Conservation (phyloP, 1,139 yeast genomes). For the Maudiozyma humilis region DNA sequence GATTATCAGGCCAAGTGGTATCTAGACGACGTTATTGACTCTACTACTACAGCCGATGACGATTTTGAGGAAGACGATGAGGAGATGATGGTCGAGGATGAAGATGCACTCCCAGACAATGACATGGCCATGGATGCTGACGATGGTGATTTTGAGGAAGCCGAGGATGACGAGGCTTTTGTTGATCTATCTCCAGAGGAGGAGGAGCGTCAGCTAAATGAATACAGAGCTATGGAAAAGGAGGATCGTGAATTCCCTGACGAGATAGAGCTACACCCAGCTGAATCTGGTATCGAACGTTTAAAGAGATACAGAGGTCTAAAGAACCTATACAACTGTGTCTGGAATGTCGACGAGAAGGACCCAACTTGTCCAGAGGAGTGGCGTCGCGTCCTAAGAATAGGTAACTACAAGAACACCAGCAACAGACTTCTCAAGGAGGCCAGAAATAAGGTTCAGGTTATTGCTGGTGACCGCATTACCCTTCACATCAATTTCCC, state of each 20-base stretch:
- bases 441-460: slow-evolving; percentile 46
- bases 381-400: slow-evolving; percentile 68
- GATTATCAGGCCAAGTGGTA: slow-evolving; percentile 94
- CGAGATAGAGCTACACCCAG: slow-evolving; percentile 78
- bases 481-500: slow-evolving; percentile 59
- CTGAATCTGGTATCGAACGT: slow-evolving; percentile 65
- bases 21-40: slow-evolving; percentile 54
- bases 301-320: slow-evolving; percentile 77
- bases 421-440: slow-evolving; percentile 63
- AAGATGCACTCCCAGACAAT: slow-evolving; percentile 8
- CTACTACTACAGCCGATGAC: slow-evolving; percentile 35
- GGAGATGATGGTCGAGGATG: slow-evolving; percentile 27
- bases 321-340: slow-evolving; percentile 67
- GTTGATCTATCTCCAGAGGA: slow-evolving; percentile 75
- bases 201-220: slow-evolving; percentile 67
- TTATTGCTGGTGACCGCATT: slow-evolving; percentile 59
- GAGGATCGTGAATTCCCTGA: slow-evolving; percentile 95
- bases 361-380: slow-evolving; percentile 70
- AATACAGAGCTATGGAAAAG: slow-evolving; percentile 58
- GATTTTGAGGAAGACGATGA: slow-evolving; percentile 35
- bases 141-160: slow-evolving; percentile 28
- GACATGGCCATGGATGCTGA: slow-evolving; percentile 27
- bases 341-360: slow-evolving; percentile 81
- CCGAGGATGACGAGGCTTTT: slow-evolving; percentile 48
- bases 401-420: slow-evolving; percentile 72